Conservation (phyloP, 148 eudicot species). For the Camellia japonica region DNA sequence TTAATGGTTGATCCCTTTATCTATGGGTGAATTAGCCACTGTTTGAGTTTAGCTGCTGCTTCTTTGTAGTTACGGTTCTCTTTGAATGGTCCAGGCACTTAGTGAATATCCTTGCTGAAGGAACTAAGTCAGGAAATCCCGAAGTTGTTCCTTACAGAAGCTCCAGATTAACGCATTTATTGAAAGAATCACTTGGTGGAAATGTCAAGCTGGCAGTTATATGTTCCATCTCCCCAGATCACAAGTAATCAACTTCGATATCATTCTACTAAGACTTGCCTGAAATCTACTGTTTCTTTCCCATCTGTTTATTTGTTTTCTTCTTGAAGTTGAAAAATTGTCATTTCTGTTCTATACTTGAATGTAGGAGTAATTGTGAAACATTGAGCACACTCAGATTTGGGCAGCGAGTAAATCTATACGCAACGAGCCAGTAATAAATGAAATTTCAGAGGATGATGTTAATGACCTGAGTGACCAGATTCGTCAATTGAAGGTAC, state of each 20-base stretch:
- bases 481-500: conserved; percentile 90
- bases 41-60: neutral
- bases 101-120: conserved; percentile 65
- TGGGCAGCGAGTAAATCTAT: conserved; percentile 62
- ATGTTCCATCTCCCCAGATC: conserved; percentile 69
- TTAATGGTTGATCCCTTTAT: neutral
- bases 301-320: neutral
- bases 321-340: neutral
- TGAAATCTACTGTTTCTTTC: conserved; percentile 3
- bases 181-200: conserved; percentile 87
- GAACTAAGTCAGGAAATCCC: conserved; percentile 36
- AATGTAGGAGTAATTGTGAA: conserved; percentile 61
- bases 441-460: conserved; percentile 94
- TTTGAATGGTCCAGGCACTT: conserved; percentile 53
- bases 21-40: neutral
- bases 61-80: neutral
- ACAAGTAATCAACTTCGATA: conserved; percentile 44
- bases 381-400: conserved; percentile 90
- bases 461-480: conserved; percentile 80
- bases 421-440: conserved; percentile 76
- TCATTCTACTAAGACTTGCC: neutral
- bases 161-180: conserved; percentile 72
- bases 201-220: conserved; percentile 80
- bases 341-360: conserved; percentile 17
- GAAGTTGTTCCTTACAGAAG: conserved; percentile 50